Evolutionary conservation across 176 grass and related monocot genomes (phyloP).

Genomic region (Miscanthus lutarioriparius): DNA sequence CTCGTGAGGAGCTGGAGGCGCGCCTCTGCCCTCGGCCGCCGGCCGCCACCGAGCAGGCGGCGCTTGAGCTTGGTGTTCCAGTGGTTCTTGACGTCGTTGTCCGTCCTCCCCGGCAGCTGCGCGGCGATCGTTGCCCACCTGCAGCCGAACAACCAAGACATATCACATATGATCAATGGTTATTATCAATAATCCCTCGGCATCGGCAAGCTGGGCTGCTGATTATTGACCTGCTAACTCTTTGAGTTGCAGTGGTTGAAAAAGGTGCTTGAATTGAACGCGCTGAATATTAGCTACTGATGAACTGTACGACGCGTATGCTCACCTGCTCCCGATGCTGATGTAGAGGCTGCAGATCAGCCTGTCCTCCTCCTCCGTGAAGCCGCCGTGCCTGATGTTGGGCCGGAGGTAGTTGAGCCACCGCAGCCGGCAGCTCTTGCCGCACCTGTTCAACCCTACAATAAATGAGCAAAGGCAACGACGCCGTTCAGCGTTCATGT

Average conservation of each 20-base stretch:
- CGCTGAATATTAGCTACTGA: not conserved
- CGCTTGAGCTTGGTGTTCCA: slow-evolving; percentile 99
- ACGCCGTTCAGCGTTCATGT: not conserved
- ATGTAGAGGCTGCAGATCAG: slow-evolving; percentile 72
- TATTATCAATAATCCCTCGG: not conserved
- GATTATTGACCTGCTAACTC: slow-evolving; percentile 14
- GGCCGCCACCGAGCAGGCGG: slow-evolving; percentile 51
- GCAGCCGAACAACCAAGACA: not conserved
- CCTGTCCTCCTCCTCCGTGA: slow-evolving; percentile 67
- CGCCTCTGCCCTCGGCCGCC: slow-evolving; percentile 24
- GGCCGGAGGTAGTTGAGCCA: slow-evolving; percentile 70
- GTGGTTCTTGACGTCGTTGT: slow-evolving; percentile 99
- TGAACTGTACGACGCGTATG: not conserved
- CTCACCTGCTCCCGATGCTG: slow-evolving; percentile 75
- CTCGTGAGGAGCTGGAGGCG: slow-evolving; percentile 24
- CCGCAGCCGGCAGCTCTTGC: slow-evolving; percentile 84
- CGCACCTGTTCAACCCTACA: slow-evolving; percentile 58
- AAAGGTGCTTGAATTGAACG: not conserved
- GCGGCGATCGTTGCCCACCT: slow-evolving; percentile 90
- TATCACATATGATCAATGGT: not conserved
- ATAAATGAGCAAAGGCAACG: not conserved
- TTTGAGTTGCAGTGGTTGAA: slow-evolving; percentile 27
- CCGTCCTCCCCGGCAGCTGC: slow-evolving; percentile 86
- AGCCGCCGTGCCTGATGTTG: slow-evolving; percentile 69
- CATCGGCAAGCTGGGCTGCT: not conserved